Conservation (phyloP, 1,284 basidiomycete genomes). For the Marasmius fiardii region DNA sequence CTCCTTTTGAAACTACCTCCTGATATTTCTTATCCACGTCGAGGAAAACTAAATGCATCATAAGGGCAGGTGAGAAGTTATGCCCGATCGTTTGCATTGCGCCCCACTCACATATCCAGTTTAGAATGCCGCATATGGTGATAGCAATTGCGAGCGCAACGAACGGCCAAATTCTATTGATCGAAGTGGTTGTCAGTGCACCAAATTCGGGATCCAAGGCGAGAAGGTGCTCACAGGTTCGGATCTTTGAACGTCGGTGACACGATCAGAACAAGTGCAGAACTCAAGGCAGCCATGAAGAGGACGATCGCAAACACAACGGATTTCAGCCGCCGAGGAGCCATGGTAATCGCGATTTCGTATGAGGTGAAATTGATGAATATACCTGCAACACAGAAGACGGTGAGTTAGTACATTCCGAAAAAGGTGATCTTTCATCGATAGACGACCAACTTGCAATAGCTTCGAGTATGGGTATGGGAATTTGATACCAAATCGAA, state of each 20-base stretch:
- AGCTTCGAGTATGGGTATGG: background rate
- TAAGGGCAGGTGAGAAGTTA: too few relatives aligned
- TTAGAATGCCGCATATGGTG: slow-evolving; percentile 15
- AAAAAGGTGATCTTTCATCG: too few relatives aligned
- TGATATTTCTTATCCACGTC: slow-evolving; percentile 21
- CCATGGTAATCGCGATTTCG: slow-evolving; percentile 45
- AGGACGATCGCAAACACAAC: slow-evolving; percentile 34
- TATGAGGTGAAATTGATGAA: slow-evolving; percentile 37
- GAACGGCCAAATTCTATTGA: slow-evolving; percentile 22
- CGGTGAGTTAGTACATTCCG: background rate
- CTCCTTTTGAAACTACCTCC: slow-evolving; percentile 12
- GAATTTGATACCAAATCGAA: slow-evolving; percentile 3
- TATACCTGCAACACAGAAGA: slow-evolving; percentile 18
- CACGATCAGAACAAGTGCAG: slow-evolving; percentile 23
- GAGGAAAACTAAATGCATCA: slow-evolving; percentile 13
- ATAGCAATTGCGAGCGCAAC: slow-evolving; percentile 13
- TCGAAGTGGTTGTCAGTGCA: background rate
- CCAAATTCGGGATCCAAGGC: background rate
- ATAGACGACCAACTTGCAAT: background rate
- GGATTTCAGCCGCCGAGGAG: slow-evolving; percentile 34
- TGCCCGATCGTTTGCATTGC: too few relatives aligned
- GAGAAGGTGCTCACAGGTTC: slow-evolving; percentile 12
- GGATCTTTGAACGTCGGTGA: slow-evolving; percentile 23
- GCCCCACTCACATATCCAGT: slow-evolving; percentile 11
- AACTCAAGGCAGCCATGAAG: slow-evolving; percentile 37